Evolutionary conservation across 2,329 filamentous ascomycete genomes (phyloP).

Genomic region (Neophaeococcomyces aloes): DNA sequence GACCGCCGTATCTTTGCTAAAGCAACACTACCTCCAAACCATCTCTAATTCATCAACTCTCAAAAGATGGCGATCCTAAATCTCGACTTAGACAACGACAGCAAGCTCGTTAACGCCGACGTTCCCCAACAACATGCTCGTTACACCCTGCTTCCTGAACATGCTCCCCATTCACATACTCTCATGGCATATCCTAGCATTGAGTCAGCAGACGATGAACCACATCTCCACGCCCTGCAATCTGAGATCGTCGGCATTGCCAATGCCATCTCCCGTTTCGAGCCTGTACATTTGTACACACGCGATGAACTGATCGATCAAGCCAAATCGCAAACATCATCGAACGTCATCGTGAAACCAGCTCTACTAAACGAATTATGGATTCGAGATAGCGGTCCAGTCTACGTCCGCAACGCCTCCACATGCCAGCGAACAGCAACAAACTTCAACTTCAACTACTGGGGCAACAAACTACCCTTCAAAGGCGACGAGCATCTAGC

Average conservation of each 20-base stretch:
- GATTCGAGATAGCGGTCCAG: constrained; percentile 26
- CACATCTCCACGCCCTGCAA: constrained; percentile 8
- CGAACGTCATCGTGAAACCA: constrained; percentile 17
- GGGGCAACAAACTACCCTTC: constrained; percentile 17
- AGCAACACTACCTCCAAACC: too few species aligned
- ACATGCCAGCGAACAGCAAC: constrained; percentile 11
- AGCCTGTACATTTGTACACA: constrained; percentile 25
- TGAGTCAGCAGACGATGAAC: background rate
- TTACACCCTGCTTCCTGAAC: background rate
- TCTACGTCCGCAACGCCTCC: constrained; percentile 18
- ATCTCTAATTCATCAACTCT: too few species aligned
- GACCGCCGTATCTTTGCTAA: too few species aligned
- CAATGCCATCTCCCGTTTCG: constrained; percentile 24
- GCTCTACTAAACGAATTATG: constrained; percentile 23
- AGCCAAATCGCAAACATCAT: constrained; percentile 5
- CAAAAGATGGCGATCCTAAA: too few species aligned
- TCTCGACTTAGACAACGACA: too few species aligned
- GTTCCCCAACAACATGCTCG: background rate
- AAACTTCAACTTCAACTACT: constrained; percentile 8
- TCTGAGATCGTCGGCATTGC: constrained; percentile 11
- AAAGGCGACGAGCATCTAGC: constrained; percentile 12
- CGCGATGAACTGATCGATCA: constrained; percentile 21
- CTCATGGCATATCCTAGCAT: background rate
- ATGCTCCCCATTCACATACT: background rate
- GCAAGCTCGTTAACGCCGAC: too few species aligned